Base-by-base conservation (phyloP, 768 basidiomycete genomes). In the Russula ochroleuca region DNA sequence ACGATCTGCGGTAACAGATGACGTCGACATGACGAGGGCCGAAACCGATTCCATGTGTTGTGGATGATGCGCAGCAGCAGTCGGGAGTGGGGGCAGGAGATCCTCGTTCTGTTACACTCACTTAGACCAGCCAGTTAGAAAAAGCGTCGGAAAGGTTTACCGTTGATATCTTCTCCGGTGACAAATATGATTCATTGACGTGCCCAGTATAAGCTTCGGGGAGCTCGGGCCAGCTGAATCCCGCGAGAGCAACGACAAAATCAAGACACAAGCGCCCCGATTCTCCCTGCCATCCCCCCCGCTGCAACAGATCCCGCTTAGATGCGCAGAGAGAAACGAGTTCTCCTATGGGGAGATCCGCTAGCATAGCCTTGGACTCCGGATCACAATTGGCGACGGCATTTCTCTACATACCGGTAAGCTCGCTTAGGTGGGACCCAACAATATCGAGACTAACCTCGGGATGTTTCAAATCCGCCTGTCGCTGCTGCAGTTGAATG, bases 281-380 rank as follows among this genome's bases (percentile, higher is more conserved):
- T 38, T 66, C 57, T 9, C 70, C 72, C 6, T 61, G 31, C 77
- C 78, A 78, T 4, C 40, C 41, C 3, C 49, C 53, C 9, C 62
- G 60, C 70, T 63, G 21, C 75, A 69, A 52, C 21, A 73, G 69
- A 10, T 70, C 67, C 8, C 70, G 64, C 65, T 74, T 77, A 0
- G 76, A 74, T 8, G 73, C 63, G 9, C 72, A 72, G 2, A 78
- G 65, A 4, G 75, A 69, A 52, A 72, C 47, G 4, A 79, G 61
- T 40, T 73, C 59, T 14, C 33, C 59, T 3, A 61, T 19, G 28
- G 64, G 23, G n/a, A 17, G 54, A n/a, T 21, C 13, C 21, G 31
- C 59, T 37, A 17, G 58, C 48, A 49, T 35, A 48, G 33, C 43
- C 47, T 48, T 49, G 17, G 58, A 48, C 13, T 33, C 49, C 35